Evolutionary conservation across 2,329 filamentous ascomycete species (phyloP).

Genomic region (Cercospora sp.): DNA sequence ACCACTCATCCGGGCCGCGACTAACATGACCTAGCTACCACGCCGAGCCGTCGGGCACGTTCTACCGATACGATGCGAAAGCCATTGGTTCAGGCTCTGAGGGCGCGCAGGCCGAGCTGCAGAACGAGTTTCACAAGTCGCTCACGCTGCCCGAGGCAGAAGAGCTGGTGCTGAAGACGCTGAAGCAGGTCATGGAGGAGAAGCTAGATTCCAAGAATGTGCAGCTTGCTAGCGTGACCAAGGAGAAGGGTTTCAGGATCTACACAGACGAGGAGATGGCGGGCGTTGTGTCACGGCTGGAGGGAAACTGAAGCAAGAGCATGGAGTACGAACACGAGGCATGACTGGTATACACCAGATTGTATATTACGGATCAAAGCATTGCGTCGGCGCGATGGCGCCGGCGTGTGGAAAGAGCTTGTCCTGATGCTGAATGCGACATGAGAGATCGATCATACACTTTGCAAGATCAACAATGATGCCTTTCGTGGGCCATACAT

Average conservation of each 20-base stretch:
- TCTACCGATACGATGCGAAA: conserved; percentile 99
- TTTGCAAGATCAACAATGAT: not conserved
- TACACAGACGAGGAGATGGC: conserved; percentile 98
- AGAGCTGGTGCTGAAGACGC: conserved; percentile 90
- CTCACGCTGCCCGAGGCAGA: conserved; percentile 91
- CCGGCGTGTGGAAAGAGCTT: conserved; percentile 9
- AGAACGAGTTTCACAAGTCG: conserved; percentile 99
- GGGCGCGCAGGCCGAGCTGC: conserved; percentile 94
- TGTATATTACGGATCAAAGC: conserved; percentile 28
- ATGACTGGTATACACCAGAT: conserved; percentile 13
- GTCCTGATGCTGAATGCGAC: conserved; percentile 1
- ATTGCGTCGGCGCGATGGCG: conserved; percentile 22
- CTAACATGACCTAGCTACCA: conserved; percentile 66
- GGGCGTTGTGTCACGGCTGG: conserved; percentile 78
- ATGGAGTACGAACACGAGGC: conserved; percentile 13
- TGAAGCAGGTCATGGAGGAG: conserved; percentile 99
- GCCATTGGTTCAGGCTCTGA: conserved; percentile 97
- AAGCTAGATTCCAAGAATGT: conserved; percentile 99
- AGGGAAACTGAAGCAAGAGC: conserved; percentile 45
- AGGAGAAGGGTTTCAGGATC: conserved; percentile 97
- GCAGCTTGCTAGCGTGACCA: conserved; percentile 94
- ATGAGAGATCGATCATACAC: not conserved
- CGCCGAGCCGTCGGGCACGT: conserved; percentile 95
- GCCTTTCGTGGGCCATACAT: not conserved
- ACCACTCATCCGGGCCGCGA: conserved; percentile 13